These are phyloP conservation scores for Aspergillus felis DNA, from an alignment of 2,329 filamentous ascomycete genomes.

Conservation along the genomic window DNA sequence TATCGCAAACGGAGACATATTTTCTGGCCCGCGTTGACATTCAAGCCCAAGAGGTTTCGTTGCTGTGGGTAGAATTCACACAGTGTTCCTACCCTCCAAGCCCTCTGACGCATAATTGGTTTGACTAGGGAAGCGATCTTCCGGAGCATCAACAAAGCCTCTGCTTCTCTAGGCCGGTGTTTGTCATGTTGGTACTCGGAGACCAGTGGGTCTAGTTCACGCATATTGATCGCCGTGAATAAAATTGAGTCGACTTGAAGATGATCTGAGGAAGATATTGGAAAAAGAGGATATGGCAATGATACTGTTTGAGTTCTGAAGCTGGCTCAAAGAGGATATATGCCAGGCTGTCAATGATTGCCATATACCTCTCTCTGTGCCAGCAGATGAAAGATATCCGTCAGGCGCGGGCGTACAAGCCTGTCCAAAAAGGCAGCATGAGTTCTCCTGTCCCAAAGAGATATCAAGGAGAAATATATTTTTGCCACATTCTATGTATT, in stretches of 20 bases:
- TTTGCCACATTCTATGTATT: background rate
- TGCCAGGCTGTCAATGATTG: background rate
- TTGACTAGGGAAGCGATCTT: conserved; percentile 87
- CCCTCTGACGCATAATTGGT: conserved; percentile 84
- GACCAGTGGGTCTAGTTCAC: conserved; percentile 47
- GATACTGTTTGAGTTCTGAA: background rate
- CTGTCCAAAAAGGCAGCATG: background rate
- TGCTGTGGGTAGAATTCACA: conserved; percentile 82
- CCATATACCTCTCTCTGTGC: background rate
- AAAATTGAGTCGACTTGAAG: background rate
- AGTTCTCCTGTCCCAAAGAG: background rate
- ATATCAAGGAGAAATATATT: background rate
- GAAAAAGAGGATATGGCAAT: background rate
- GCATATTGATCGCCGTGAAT: conserved; percentile 26
- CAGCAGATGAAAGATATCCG: background rate
- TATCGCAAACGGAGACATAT: conserved; percentile 82
- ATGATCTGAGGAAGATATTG: background rate
- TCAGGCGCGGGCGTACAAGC: background rate
- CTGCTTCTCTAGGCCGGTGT: conserved; percentile 45
- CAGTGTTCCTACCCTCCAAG: conserved; percentile 74
- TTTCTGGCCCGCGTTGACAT: conserved; percentile 70
- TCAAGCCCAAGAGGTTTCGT: conserved; percentile 72
- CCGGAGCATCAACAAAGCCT: conserved; percentile 60
- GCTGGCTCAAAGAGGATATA: background rate
- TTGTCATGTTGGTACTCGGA: conserved; percentile 52